Conservation (phyloP, 2,329 filamentous ascomycete species). For the Pseudogymnoascus sp. region DNA sequence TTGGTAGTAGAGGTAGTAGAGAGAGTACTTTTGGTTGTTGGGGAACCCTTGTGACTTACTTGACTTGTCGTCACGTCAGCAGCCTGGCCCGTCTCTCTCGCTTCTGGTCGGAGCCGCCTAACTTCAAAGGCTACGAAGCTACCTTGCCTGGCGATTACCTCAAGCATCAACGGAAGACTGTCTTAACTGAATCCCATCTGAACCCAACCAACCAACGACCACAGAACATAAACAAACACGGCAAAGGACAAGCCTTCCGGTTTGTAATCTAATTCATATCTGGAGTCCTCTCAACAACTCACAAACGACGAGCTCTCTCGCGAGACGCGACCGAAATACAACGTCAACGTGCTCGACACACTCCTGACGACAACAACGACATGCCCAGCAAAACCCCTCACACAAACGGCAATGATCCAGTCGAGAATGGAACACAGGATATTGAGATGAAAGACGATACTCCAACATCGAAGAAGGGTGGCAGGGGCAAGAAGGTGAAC, state of each 20-base stretch:
- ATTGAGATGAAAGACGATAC: slow-evolving; percentile 61
- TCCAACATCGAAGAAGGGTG: slow-evolving; percentile 47
- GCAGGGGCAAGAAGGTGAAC: slow-evolving; percentile 57
- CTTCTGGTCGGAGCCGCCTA: slow-evolving; percentile 7
- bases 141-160: slow-evolving; percentile 7
- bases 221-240: background rate
- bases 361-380: slow-evolving; percentile 20
- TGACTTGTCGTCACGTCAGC: slow-evolving; percentile 5
- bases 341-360: slow-evolving; percentile 2
- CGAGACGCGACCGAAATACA: slow-evolving; percentile 4
- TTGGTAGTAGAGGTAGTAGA: background rate
- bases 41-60: background rate
- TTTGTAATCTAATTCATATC: slow-evolving; percentile 1
- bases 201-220: background rate
- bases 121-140: slow-evolving; percentile 8
- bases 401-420: slow-evolving; percentile 57
- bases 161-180: slow-evolving; percentile 7
- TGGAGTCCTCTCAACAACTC: background rate
- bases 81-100: slow-evolving; percentile 3
- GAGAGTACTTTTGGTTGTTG: background rate
- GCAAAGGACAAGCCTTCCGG: background rate
- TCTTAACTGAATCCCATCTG: background rate
- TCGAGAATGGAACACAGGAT: slow-evolving; percentile 61
- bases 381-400: slow-evolving; percentile 67
- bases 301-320: slow-evolving; percentile 6